These are phyloP conservation scores for Cryptococcus wingfieldii DNA, from an alignment of 1,284 basidiomycete species.

Conservation along the genomic window DNA sequence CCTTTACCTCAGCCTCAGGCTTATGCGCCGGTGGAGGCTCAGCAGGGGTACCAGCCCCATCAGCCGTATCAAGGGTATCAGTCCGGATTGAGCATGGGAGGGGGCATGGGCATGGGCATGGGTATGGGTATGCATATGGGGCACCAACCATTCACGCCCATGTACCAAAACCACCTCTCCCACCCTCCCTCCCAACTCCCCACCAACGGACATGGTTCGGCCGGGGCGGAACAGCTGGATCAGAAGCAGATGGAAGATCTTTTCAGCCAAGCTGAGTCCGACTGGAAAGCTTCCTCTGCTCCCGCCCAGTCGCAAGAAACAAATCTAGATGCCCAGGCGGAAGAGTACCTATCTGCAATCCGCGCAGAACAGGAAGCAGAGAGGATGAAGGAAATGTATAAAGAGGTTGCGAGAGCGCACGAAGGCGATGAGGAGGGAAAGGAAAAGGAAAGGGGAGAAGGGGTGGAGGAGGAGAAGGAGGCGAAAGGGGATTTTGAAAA, in stretches of 20 bases:
- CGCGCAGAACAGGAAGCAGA: constrained; percentile 12
- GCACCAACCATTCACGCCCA: constrained; percentile 12
- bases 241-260: constrained; percentile 15
- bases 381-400: constrained; percentile 48
- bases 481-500: constrained; percentile 51
- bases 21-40: neutral
- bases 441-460: constrained; percentile 48
- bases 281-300: constrained; percentile 59
- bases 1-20: neutral
- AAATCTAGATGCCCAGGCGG: too few species aligned
- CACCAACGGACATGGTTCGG: neutral
- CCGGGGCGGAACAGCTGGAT: neutral
- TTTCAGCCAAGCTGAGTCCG: constrained; percentile 57
- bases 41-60: neutral
- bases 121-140: constrained; percentile 2
- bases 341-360: too few species aligned
- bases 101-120: neutral
- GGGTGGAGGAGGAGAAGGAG: constrained; percentile 45
- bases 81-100: neutral
- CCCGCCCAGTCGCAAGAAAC: too few species aligned
- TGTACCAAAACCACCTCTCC: constrained; percentile 15
- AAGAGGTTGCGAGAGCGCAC: constrained; percentile 49
- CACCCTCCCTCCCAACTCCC: constrained; percentile 2
- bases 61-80: neutral
- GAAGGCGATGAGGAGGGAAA: constrained; percentile 7